Evolutionary conservation across 202 grass and related monocot species (phyloP), one percentile per base, ranked within the genome.

Genomic region (Panicum virgatum): DNA sequence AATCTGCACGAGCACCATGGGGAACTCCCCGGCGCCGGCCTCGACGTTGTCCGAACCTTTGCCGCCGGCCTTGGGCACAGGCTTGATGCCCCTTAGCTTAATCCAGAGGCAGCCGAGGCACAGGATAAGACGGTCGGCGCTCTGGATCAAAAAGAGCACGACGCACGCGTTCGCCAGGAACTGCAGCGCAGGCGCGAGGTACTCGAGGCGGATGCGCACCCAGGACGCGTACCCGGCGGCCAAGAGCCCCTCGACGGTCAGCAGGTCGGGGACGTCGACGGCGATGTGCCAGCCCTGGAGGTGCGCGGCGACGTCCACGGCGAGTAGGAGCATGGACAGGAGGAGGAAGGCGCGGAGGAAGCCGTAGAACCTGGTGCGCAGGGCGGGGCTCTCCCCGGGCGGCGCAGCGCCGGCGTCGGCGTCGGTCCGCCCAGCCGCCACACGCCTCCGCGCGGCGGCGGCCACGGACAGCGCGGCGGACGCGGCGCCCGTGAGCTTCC

Each of bases 81-180:
- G 91, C 74, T 86, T 97, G 56, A 97, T 86, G 13, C 84, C 82
- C 87, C 79, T 91, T 25, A 94, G 66, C 87, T 82, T 93, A 81
- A 97, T 86, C 91, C 89, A 97, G 52, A 97, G 83, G 86, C 88
- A 97, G 16, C 94, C 94, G 32, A 97, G 84, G 94, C 91, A 94
- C 27, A 93, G 75, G 39, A 97, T 66, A 43, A 97, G 63, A 27
- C 91, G 70, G 77, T 97, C 94, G 25, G 76, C 78, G 56, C 89
- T 93, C 83, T 97, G 94, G 81, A 97, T 87, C 63, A 91, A 56
- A 80, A 97, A 97, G 59, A 97, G 89, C 62, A 97, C 51, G 58
- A 97, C 82, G 83, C 94, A 97, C 13, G 90, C 40, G 58, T 91
- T 93, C 26, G 91, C 86, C 64, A 91, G 57, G 73, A 88, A 56